Conservation (phyloP, 2,329 filamentous ascomycete genomes). For the Stemphylium lycopersici region DNA sequence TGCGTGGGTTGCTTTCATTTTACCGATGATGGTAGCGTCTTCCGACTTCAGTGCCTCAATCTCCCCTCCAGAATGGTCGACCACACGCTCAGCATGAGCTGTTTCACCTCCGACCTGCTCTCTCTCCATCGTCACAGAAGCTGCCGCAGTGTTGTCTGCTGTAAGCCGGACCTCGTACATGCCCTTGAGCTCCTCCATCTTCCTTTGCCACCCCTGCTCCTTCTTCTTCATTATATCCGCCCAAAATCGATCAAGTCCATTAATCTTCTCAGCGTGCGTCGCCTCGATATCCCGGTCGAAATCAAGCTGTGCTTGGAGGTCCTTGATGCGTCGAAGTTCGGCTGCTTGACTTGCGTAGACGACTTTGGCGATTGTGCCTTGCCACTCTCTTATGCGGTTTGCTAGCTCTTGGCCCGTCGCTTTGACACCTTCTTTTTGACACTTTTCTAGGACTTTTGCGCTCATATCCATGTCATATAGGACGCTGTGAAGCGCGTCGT, state of each 20-base stretch:
- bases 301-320: constrained; percentile 1
- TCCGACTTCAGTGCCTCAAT: neutral
- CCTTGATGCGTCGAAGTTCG: constrained; percentile 1
- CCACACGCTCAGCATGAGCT: too few relatives aligned
- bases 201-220: neutral
- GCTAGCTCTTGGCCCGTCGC: neutral
- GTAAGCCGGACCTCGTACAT: neutral
- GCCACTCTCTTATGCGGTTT: neutral
- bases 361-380: neutral
- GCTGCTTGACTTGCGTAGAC: neutral
- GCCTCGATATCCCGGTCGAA: constrained; percentile 1
- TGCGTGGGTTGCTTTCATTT: too few relatives aligned
- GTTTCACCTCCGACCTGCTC: neutral
- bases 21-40: too few relatives aligned
- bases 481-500: neutral
- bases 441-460: neutral
- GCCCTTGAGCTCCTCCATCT: constrained; percentile 3
- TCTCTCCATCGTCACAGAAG: neutral
- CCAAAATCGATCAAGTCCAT: neutral
- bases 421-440: neutral
- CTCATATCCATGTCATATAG: neutral
- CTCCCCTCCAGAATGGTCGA: neutral
- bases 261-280: neutral
- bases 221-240: constrained; percentile 2
- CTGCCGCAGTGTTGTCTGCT: too few relatives aligned